A percentile compares a stretch with the other conserved stretches of the same genome.
Evolutionary conservation across 805 yeast species (phyloP).

Genomic region (Wickerhamomyces bovis): DNA sequence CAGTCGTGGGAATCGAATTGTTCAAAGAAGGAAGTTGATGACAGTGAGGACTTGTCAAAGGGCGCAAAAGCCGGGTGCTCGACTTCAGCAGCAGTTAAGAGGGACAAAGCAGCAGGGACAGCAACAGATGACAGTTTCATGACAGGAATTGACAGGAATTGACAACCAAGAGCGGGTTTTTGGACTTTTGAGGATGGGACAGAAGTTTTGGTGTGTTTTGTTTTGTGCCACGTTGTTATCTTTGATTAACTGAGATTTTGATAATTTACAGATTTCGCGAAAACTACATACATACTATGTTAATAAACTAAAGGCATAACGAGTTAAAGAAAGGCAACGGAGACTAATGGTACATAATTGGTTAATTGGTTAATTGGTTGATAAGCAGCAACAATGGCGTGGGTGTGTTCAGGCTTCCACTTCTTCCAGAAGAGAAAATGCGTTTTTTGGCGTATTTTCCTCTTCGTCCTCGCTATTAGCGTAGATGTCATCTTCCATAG

Average conservation of each 20-base stretch:
- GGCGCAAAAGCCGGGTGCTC: slow-evolving; percentile 29
- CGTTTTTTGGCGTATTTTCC: slow-evolving; percentile 13
- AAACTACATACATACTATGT: too few species aligned
- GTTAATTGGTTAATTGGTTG: too few species aligned
- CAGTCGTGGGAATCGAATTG: slow-evolving; percentile 44
- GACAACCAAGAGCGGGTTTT: background rate
- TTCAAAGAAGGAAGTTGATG: slow-evolving; percentile 52
- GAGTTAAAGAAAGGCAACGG: too few species aligned
- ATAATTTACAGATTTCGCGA: background rate
- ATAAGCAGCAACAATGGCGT: too few species aligned
- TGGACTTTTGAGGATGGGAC: too few species aligned
- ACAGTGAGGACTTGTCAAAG: slow-evolving; percentile 30
- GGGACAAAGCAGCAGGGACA: slow-evolving; percentile 20
- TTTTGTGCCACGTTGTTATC: background rate
- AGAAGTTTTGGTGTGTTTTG: background rate
- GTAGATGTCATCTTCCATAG: slow-evolving; percentile 21
- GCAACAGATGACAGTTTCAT: slow-evolving; percentile 22
- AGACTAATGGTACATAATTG: background rate
- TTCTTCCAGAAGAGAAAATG: slow-evolving; percentile 26
- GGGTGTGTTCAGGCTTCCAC: slow-evolving; percentile 4
- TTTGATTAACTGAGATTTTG: too few species aligned
- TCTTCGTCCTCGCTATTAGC: slow-evolving; percentile 12
- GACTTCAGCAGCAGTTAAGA: slow-evolving; percentile 11
- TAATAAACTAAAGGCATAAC: too few species aligned
- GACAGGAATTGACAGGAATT: slow-evolving; percentile 1